Percentiles rank a stretch among this genome's conserved stretches.
These are phyloP conservation scores for Alloteropsis angusta DNA, from an alignment of 202 grass and related monocot species.

Conservation along the genomic window DNA sequence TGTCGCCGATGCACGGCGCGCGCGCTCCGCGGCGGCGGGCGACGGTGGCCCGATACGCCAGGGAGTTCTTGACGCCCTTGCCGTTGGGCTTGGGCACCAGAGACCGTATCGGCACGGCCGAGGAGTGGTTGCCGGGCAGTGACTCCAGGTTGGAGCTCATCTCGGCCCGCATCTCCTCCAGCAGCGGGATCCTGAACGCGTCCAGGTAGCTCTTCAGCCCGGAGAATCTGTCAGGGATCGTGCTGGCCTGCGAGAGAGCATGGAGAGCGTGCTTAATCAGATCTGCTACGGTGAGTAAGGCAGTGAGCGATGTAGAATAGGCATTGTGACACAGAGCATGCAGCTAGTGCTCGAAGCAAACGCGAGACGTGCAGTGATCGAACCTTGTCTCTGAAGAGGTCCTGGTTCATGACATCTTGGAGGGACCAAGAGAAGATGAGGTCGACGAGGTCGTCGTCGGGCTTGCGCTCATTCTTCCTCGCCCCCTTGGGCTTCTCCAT, in stretches of 20 bases:
- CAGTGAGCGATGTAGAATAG: too few species aligned
- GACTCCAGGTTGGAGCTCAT: slow-evolving; percentile 41
- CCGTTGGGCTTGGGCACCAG: neutral
- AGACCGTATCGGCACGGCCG: slow-evolving; percentile 1
- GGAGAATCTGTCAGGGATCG: slow-evolving; percentile 38
- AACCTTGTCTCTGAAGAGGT: slow-evolving; percentile 34
- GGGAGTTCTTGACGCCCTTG: neutral
- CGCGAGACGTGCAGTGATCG: neutral
- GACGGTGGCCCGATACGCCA: neutral
- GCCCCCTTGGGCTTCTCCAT: neutral
- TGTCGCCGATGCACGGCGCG: slow-evolving; percentile 26
- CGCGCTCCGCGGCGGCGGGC: neutral
- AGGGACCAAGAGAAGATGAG: slow-evolving; percentile 45
- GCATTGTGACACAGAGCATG: too few species aligned
- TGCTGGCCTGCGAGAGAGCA: slow-evolving; percentile 24
- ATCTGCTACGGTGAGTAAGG: too few species aligned
- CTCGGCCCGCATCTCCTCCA: slow-evolving; percentile 63
- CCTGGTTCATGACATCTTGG: slow-evolving; percentile 28
- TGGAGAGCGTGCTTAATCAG: neutral
- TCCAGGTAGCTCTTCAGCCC: slow-evolving; percentile 36
- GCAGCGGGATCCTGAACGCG: slow-evolving; percentile 38
- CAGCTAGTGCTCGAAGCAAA: too few species aligned
- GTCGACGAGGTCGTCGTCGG: slow-evolving; percentile 10
- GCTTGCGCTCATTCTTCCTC: neutral
- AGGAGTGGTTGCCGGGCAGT: neutral